phyloP scores from a whole-genome alignment of 169 alveolate genomes.

The Eimeria sp. region DNA sequence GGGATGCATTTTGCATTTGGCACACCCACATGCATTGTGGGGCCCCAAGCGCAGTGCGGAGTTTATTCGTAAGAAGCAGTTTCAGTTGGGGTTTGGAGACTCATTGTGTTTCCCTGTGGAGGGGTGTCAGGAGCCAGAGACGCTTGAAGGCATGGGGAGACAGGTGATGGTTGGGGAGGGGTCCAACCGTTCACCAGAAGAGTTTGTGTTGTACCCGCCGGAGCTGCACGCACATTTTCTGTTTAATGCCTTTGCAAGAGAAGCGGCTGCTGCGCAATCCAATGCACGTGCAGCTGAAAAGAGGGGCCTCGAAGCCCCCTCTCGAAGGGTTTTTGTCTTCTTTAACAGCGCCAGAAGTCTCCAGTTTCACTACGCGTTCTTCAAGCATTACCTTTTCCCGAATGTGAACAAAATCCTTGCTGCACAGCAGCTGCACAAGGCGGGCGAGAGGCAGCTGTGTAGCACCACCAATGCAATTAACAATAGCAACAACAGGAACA shows the following conservation, averaged over 20 bases:
- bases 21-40: slow-evolving; percentile 59
- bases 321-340: slow-evolving; percentile 21
- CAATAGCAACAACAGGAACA: background rate
- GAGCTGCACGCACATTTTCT: slow-evolving; percentile 75
- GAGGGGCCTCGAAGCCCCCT: background rate
- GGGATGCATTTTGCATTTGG: background rate
- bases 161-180: background rate
- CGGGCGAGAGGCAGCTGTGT: background rate
- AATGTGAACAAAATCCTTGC: background rate
- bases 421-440: background rate
- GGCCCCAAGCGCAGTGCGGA: slow-evolving; percentile 80
- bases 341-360: slow-evolving; percentile 35
- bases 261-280: slow-evolving; percentile 57
- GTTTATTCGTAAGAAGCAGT: slow-evolving; percentile 55
- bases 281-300: background rate
- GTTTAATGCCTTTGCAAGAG: slow-evolving; percentile 23
- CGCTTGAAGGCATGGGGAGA: background rate
- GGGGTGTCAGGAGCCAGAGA: background rate
- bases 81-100: background rate
- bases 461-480: background rate
- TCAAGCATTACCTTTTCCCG: slow-evolving; percentile 72
- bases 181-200: slow-evolving; percentile 37
- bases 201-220: slow-evolving; percentile 72
- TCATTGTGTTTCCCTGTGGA: background rate
- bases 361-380: slow-evolving; percentile 77